phyloP scores from a whole-genome alignment of 768 basidiomycete genomes.

The Collybia sordida region DNA sequence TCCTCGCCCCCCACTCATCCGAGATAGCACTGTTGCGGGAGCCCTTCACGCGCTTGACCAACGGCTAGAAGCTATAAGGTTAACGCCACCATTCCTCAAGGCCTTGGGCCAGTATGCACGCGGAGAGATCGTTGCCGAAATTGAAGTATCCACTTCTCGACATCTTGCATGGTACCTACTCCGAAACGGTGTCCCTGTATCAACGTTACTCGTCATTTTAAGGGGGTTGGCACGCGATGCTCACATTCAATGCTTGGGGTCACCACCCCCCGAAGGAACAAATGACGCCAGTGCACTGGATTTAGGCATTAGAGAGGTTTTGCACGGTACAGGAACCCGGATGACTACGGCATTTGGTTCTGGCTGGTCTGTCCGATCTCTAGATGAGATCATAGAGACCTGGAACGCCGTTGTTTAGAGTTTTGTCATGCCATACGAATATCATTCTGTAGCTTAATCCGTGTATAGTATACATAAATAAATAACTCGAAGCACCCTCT shows the following conservation, averaged over 20 bases:
- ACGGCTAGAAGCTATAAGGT: constrained; percentile 48
- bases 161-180: constrained; percentile 71
- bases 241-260: constrained; percentile 51
- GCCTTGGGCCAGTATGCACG: constrained; percentile 56
- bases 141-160: constrained; percentile 29
- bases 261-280: constrained; percentile 53
- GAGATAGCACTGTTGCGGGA: constrained; percentile 70
- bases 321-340: constrained; percentile 84
- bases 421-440: neutral
- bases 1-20: constrained; percentile 62
- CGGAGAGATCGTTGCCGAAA: constrained; percentile 41
- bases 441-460: neutral
- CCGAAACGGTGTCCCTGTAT: constrained; percentile 68
- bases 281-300: constrained; percentile 34
- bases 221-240: constrained; percentile 63
- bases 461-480: neutral
- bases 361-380: constrained; percentile 70
- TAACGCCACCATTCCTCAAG: constrained; percentile 35
- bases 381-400: constrained; percentile 62
- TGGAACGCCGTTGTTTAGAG: constrained; percentile 40
- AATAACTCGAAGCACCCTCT: neutral
- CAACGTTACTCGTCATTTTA: constrained; percentile 63
- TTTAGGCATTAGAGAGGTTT: constrained; percentile 74
- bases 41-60: constrained; percentile 63
- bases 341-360: constrained; percentile 68